Evolutionary conservation across 1,284 basidiomycete species (phyloP), one percentile per base, ranked within the genome.

Genomic region (Fomitopsis palustris): DNA sequence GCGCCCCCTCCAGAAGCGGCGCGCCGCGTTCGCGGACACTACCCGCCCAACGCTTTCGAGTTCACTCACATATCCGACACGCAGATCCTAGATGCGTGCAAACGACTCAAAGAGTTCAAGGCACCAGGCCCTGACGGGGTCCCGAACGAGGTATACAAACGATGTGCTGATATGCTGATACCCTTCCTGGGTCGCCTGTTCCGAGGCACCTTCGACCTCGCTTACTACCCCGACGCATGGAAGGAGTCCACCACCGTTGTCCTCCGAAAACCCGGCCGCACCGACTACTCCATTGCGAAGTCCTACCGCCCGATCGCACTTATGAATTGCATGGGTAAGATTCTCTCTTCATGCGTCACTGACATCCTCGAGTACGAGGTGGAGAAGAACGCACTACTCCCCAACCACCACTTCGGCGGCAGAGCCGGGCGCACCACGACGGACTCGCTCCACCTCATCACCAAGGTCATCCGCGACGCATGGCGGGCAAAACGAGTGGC

Each of bases 261-360:
- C 0, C 60, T 81, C 0, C 58, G 69, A 12, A 81, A 82, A 59
- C 76, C 74, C 1, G 73, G 73, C 0, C 73, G 73, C 27, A 27
- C 69, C 0, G 67, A 72, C 59, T 80, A 81, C 63, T 61, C 64
- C 0, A 45, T 66, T 0, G 61, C 75, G 0, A 72, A 71, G 19
- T 65, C 78, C 0, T 79, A 74, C 8, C 63, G 76, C 0, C 79
- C 78, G 0, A 78, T 81, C 0, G 73, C 73, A 0, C 74, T 81
- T 1, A 66, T 75, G 0, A 67, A 74, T 55, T 73, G 69, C 10
- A 64, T 77, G n/a, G 69, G 69, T 1, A 79, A 79, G 54, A 59
- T 75, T 1, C 62, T 75, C 0, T 70, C 72, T 1, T 60, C 65
- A 9, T 62, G 67, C 39, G 60, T 73, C 0, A 61, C 74, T 1